Conservation (phyloP, 129 eudicot genomes). For the Glebionis coronaria region DNA sequence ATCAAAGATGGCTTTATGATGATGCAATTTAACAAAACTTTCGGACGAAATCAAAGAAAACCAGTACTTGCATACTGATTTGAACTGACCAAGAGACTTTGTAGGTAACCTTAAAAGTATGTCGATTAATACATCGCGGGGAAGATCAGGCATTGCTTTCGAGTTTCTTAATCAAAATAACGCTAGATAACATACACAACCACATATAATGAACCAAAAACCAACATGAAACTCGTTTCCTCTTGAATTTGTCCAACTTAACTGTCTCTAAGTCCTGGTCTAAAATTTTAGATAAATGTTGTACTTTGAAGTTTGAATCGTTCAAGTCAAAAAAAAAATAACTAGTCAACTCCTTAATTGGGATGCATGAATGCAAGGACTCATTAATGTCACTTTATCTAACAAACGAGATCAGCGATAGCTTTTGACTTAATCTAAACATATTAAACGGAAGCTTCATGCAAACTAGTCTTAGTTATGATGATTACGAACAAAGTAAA, state of each 20-base stretch:
- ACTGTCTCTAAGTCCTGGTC: too few relatives aligned
- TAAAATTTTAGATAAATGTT: background rate
- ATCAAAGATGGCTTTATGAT: slow-evolving; percentile 13
- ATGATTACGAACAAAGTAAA: background rate
- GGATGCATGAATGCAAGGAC: too few relatives aligned
- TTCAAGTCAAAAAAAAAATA: background rate
- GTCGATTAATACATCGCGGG: slow-evolving; percentile 28
- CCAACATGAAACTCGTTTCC: too few relatives aligned
- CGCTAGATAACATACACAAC: background rate
- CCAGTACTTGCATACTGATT: slow-evolving; percentile 34
- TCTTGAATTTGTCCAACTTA: too few relatives aligned
- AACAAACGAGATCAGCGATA: too few relatives aligned
- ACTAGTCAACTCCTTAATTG: too few relatives aligned
- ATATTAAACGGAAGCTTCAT: too few relatives aligned
- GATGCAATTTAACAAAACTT: slow-evolving; percentile 21
- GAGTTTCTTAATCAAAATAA: slow-evolving; percentile 6
- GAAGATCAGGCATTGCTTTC: slow-evolving; percentile 21
- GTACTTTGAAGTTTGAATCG: slow-evolving; percentile 1
- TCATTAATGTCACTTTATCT: too few relatives aligned
- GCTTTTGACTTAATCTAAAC: too few relatives aligned
- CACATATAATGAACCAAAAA: background rate
- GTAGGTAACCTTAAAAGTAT: slow-evolving; percentile 37
- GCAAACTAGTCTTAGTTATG: background rate
- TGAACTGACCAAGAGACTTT: slow-evolving; percentile 36
- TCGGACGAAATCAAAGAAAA: slow-evolving; percentile 22